Evolutionary conservation across 768 basidiomycete species (phyloP).

Genomic region (Tricholoma bakamatsutake): DNA sequence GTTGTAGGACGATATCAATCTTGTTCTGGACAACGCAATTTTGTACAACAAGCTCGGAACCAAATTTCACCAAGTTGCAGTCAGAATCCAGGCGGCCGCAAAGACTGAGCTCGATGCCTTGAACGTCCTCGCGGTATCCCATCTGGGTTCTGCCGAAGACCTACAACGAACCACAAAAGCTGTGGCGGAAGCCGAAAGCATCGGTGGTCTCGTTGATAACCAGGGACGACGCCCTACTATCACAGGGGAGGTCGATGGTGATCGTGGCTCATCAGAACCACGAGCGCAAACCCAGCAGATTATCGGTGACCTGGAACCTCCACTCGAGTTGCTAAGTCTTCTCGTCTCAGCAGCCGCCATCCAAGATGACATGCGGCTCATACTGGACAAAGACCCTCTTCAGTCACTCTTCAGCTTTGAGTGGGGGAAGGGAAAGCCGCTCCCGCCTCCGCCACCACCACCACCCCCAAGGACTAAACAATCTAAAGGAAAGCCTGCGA

Average conservation of each 20-base stretch:
- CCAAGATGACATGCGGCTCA: conserved; percentile 45
- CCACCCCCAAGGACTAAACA: conserved; percentile 32
- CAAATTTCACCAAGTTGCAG: conserved; percentile 62
- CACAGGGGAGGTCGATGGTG: background rate
- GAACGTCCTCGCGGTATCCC: conserved; percentile 19
- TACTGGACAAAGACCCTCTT: conserved; percentile 54
- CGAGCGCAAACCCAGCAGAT: background rate
- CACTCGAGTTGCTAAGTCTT: conserved; percentile 48
- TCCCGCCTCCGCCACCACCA: conserved; percentile 48
- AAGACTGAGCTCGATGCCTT: conserved; percentile 39
- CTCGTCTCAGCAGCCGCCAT: conserved; percentile 50
- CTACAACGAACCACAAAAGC: background rate
- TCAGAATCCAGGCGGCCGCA: conserved; percentile 43
- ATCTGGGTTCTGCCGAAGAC: background rate
- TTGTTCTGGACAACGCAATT: conserved; percentile 84
- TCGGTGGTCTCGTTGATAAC: background rate
- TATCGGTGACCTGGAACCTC: conserved; percentile 74
- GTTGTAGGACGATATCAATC: conserved; percentile 66
- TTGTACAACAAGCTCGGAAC: conserved; percentile 80
- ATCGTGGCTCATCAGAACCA: conserved; percentile 2
- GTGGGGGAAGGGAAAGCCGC: conserved; percentile 54
- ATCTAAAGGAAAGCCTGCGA: conserved; percentile 32
- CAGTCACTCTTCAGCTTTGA: conserved; percentile 66
- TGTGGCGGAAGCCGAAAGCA: background rate
- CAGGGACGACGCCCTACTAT: background rate